Percentiles rank a stretch among this genome's conserved stretches.
These are phyloP conservation scores for Lolium rigidum DNA, from an alignment of 176 grass and related monocot genomes.

Conservation along the genomic window DNA sequence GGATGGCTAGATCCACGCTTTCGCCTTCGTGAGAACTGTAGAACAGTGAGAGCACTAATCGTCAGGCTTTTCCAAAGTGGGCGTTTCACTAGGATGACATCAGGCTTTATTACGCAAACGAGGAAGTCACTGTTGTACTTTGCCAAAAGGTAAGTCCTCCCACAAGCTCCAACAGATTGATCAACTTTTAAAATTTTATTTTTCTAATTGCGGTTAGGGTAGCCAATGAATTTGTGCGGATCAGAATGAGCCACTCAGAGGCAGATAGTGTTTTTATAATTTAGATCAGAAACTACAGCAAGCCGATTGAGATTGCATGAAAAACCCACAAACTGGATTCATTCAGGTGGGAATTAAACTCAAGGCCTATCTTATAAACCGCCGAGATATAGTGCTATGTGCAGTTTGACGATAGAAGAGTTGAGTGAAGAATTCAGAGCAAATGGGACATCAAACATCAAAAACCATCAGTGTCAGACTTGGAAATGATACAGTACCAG, in stretches of 20 bases:
- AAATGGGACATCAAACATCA: conserved; percentile 8
- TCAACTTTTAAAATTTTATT: conserved; percentile 18
- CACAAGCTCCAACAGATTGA: conserved; percentile 28
- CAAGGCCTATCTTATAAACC: neutral
- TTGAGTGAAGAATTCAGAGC: neutral
- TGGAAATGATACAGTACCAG: conserved; percentile 35
- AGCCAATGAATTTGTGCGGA: neutral
- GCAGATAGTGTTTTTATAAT: neutral
- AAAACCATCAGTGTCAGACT: conserved; percentile 18
- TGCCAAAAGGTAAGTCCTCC: conserved; percentile 31
- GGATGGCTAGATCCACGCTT: conserved; percentile 12
- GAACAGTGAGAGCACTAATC: conserved; percentile 44
- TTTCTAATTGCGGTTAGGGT: neutral
- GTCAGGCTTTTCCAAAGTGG: conserved; percentile 48
- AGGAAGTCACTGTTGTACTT: conserved; percentile 35
- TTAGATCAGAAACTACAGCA: neutral
- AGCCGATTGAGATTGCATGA: neutral
- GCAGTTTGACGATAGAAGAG: neutral
- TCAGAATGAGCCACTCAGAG: neutral
- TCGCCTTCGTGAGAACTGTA: conserved; percentile 37
- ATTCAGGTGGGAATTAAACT: neutral
- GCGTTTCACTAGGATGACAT: conserved; percentile 28
- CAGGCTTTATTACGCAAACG: conserved; percentile 47
- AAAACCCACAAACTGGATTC: neutral
- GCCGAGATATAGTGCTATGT: neutral